phyloP scores from a whole-genome alignment of 495 filamentous ascomycete genomes.

The Neurospora hispaniola region DNA sequence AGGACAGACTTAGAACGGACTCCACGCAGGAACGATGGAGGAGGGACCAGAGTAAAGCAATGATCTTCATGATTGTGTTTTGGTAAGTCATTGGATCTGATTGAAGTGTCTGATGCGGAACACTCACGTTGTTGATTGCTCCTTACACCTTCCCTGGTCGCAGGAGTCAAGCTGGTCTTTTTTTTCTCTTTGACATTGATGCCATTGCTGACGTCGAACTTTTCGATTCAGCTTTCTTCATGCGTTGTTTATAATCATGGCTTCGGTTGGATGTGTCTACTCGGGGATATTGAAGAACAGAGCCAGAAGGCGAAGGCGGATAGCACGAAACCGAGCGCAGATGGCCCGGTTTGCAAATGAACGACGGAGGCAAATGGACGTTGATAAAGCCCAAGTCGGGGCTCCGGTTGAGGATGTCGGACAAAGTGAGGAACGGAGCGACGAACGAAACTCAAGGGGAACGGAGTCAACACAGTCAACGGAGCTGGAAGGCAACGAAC shows the following conservation, averaged over 20 bases:
- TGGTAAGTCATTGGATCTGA: slow-evolving; percentile 3
- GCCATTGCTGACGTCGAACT: neutral
- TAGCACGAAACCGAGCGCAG: slow-evolving; percentile 11
- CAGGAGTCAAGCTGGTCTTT: neutral
- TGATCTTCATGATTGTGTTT: slow-evolving; percentile 23
- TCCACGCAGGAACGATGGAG: slow-evolving; percentile 5
- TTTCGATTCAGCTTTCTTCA: slow-evolving; percentile 10
- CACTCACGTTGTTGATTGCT: neutral
- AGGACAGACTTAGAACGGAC: neutral
- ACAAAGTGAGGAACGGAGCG: neutral
- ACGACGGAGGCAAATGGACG: neutral
- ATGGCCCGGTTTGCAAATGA: slow-evolving; percentile 13
- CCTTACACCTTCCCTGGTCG: neutral
- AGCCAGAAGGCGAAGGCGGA: neutral
- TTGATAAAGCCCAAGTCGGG: neutral
- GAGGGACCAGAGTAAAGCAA: slow-evolving; percentile 12
- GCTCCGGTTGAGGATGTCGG: neutral
- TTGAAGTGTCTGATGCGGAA: neutral
- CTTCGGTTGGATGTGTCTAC: slow-evolving; percentile 9
- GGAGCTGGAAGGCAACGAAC: neutral
- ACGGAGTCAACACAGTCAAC: neutral
- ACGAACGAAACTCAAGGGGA: neutral
- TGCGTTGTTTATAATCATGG: slow-evolving; percentile 12
- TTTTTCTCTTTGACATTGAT: neutral
- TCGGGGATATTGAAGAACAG: neutral